Conservation (phyloP, 768 basidiomycete genomes). For the Lanmaoa rubissima region DNA sequence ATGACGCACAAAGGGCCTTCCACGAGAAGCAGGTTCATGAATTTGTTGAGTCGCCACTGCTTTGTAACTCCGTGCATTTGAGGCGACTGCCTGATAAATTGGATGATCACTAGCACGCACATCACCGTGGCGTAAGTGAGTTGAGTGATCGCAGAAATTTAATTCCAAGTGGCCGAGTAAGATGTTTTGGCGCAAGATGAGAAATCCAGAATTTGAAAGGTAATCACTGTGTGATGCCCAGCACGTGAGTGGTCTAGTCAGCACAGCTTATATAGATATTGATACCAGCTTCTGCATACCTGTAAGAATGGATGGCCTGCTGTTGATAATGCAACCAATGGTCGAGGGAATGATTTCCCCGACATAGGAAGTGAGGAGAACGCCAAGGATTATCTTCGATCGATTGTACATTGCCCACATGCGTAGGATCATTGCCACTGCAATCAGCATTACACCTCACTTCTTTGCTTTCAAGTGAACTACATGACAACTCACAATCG, state of each 20-base stretch:
- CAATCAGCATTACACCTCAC: not conserved
- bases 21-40: slow-evolving; percentile 1
- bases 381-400: slow-evolving; percentile 3
- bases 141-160: not conserved
- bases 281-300: not conserved
- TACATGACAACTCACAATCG: not conserved
- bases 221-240: not conserved
- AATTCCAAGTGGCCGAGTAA: not conserved
- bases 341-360: not conserved
- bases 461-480: not conserved
- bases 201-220: not conserved
- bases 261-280: not conserved
- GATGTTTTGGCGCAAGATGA: not conserved
- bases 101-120: not conserved
- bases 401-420: slow-evolving; percentile 14
- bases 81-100: slow-evolving; percentile 2
- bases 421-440: slow-evolving; percentile 2
- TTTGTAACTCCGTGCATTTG: not conserved
- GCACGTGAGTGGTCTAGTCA: not conserved
- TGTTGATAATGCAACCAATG: not conserved
- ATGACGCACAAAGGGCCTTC: slow-evolving; percentile 7
- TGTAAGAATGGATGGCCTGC: not conserved
- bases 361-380: not conserved
- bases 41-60: slow-evolving; percentile 8
- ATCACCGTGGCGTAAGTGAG: not conserved